Base-by-base conservation (phyloP, 2,329 filamentous ascomycete genomes). In the Pezicula neosporulosa region DNA sequence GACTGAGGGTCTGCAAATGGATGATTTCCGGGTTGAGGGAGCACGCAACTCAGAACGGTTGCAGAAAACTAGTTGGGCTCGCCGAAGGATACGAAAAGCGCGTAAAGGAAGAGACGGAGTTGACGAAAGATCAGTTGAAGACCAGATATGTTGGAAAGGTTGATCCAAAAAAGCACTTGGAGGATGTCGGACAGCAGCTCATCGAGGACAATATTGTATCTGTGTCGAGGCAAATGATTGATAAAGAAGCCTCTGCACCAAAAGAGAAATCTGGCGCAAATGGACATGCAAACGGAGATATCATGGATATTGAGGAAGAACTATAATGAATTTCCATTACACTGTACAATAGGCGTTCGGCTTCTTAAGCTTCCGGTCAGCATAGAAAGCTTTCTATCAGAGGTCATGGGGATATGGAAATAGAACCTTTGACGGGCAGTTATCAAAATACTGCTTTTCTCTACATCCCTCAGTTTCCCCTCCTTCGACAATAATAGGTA, bases 141-240 rank as follows among this genome's bases (percentile, higher is more conserved):
- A 99, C 94, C 50, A 85, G 94, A 78, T 99, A 99, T 70, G 94
- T 99, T 35, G 94, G 94, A 72, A 99, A 99, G 77, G 85, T 97
- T 52, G 94, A 99, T 66, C 94, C 94, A 51, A 99, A 99, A 87
- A 99, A 99, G 80, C 95, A 99, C 70, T 81, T 99, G 67, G 92
- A 97, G 72, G 91, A 96, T 63, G 90, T 99, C 44, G 94, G 94
- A 50, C 92, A 97, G 73, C 86, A 95, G 69, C 81, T 97, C 59
- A 97, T 99, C 65, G 95, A 99, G 75, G 94, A 99, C 81, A 99
- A 99, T 73, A 99, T 99, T 59, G 94, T 99, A 12, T 90, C 91
- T 3, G 92, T 99, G n/a, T 95, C 91, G 59, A 82, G 93, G 69
- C 94, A 97, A 72, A 97, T 99, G 93, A 97, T 99, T 65, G 94